Evolutionary conservation across 2,329 filamentous ascomycete species (phyloP).

Genomic region (Hymenoscyphus scutula): DNA sequence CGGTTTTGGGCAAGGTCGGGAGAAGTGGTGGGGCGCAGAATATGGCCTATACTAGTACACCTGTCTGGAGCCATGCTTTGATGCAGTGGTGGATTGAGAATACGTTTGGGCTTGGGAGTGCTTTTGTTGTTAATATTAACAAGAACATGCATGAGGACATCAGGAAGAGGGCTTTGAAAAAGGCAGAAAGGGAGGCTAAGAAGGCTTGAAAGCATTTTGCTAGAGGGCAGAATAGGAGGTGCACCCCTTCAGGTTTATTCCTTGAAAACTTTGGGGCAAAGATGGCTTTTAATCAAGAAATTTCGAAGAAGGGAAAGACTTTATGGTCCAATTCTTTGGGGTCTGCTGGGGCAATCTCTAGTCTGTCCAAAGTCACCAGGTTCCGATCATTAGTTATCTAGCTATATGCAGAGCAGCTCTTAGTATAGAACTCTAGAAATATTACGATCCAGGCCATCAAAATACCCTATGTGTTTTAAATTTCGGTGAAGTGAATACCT

Average conservation of each 20-base stretch:
- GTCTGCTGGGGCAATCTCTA: background rate
- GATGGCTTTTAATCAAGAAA: no score
- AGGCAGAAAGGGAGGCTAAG: slow-evolving; percentile 66
- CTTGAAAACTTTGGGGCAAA: no score
- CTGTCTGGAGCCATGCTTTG: slow-evolving; percentile 87
- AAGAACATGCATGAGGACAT: slow-evolving; percentile 66
- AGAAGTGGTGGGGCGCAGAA: slow-evolving; percentile 72
- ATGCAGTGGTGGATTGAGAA: slow-evolving; percentile 78
- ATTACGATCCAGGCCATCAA: no score
- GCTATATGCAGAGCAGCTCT: background rate
- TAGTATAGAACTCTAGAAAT: background rate
- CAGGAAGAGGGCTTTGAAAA: slow-evolving; percentile 64
- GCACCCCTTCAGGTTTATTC: no score
- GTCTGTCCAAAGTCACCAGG: no score
- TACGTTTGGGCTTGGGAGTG: slow-evolving; percentile 56
- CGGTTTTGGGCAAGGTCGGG: slow-evolving; percentile 78
- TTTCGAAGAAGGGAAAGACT: no score
- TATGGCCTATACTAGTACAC: slow-evolving; percentile 81
- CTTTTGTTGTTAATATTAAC: slow-evolving; percentile 58
- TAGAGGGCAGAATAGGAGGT: background rate
- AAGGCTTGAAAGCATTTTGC: slow-evolving; percentile 38
- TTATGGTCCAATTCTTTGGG: no score
- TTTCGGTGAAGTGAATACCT: no score
- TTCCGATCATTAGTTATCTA: no score
- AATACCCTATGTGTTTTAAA: no score